Base-by-base conservation (phyloP, 164 flowering plant species). In the Nelumbo lutea region DNA sequence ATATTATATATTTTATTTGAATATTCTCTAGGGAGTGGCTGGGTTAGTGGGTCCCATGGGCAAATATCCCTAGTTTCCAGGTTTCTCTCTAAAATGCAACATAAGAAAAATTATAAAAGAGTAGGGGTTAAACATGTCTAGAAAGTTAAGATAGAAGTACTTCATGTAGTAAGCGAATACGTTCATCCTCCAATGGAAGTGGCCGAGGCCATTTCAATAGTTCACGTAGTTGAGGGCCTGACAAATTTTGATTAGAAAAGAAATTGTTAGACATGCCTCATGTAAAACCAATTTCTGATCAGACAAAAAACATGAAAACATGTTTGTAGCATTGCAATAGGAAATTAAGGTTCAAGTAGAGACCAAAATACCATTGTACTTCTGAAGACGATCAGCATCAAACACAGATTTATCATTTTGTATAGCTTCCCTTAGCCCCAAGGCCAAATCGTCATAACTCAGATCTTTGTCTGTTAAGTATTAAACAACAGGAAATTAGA, bases 121-220 rank as follows among this genome's bases (percentile, higher is more conserved):
- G 40, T 11, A 10, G 5, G 5, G 27, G 47, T 42, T 62, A 51
- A 27, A 10, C 55, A 55, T 42, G 39, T 60, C 38, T 42, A 65
- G 4, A 62, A 9, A 52, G n/a, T 39, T 39, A 50, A 38, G 4
- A 39, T 47, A 64, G 5, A 48, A 64, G 14, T 70, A 91, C 98
- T 97, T 94, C 98, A 66, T 87, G 96, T 66, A 94, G 69, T 66
- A 94, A 79, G 68, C 97, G 96, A 40, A 90, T 79, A 1, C 97
- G 84, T 75, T 95, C 97, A 62, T 95, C 97, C 78, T 92, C 98
- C 84, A 95, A 83, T 51, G 98, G 98, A 77, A 95, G 90, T 53
- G 92, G 96, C 46, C 93, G 83, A 61, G 97, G 92, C 98, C 97
- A 95, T 72, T 88, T 86, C 76, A 95, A 80, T 72, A 90, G 44